Evolutionary conservation across 2,329 filamentous ascomycete genomes (phyloP), one percentile per base, ranked within the genome.

Genomic region (Apiospora phragmitis): DNA sequence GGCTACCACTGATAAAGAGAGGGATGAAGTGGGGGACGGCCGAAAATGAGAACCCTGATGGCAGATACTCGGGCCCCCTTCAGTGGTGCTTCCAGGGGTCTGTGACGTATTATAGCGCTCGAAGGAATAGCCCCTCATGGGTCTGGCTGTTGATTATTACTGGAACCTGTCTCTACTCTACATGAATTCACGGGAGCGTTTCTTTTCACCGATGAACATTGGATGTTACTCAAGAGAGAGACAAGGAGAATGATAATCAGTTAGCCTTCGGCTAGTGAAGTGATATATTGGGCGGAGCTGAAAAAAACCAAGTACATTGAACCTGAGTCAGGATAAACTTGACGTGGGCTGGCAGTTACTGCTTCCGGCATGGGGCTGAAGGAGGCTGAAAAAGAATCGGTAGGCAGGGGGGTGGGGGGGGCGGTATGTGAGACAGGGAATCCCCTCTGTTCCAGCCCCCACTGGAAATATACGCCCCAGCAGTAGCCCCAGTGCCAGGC

Each of bases 11-110:
- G 43, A 9, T 6, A 45, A 21, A 32, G 18, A 18, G 29, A 35
- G 26, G 29, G 2, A 16, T 6, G 5, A 59, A 59, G 26, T 26
- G 29, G 41, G 21, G 62, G n/a, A 6, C 7, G 9, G 26, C 32
- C 11, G 7, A 67, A 26, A 67, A 47, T 29, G 65, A 67, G 65
- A n/a, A 67, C 65, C 65, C 41, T 67, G 65, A 67, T 43, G 65
- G 65, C 65, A 45, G 65, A 29, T 67, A 29, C 65, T 29, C 41
- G 21, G 65, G 43, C 24, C n/a, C 12, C 38, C 12, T 42, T 59
- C 51, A 35, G 51, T 59, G 51, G 51, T 11, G 29, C 29, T 21
- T 18, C 51, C 51, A 59, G 51, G 51, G 51, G 51, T 59, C 51
- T 32, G 29, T 59, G 51, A 59, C 51, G 51, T 59, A 59, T 59